phyloP scores from a whole-genome alignment of 2,329 filamentous ascomycete genomes.

The Cladophialophora yegresii region DNA sequence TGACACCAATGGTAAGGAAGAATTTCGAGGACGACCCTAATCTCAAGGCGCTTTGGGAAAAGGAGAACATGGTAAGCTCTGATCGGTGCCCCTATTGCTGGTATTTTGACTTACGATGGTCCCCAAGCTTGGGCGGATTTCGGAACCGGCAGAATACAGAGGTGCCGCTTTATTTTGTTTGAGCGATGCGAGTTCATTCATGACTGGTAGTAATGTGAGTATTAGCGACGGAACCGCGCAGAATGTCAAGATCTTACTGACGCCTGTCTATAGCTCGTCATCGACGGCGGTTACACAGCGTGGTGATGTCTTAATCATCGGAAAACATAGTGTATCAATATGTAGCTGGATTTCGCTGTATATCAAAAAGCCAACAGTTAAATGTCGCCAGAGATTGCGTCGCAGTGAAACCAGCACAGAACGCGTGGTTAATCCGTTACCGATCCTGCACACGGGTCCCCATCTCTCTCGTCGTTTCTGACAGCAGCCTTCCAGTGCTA shows the following conservation, averaged over 20 bases:
- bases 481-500: neutral
- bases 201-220: slow-evolving; percentile 50
- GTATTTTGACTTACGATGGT: neutral
- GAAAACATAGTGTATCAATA: neutral
- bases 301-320: slow-evolving; percentile 21
- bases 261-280: slow-evolving; percentile 48
- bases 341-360: neutral
- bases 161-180: slow-evolving; percentile 54
- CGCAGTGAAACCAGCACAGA: neutral
- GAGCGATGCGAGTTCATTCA: slow-evolving; percentile 56
- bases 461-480: neutral
- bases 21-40: slow-evolving; percentile 77
- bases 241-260: neutral
- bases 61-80: slow-evolving; percentile 51
- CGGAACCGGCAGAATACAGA: slow-evolving; percentile 68
- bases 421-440: neutral
- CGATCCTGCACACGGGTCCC: neutral
- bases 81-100: neutral
- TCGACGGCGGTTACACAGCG: slow-evolving; percentile 34
- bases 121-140: slow-evolving; percentile 56
- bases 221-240: no score
- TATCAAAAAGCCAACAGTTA: neutral
- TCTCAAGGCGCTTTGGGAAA: slow-evolving; percentile 46
- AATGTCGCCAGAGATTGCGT: neutral
- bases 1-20: slow-evolving; percentile 74